A percentile compares a stretch with the other conserved stretches of the same genome.
phyloP scores from a whole-genome alignment of 2,329 filamentous ascomycete genomes.

The Nothopassalora personata region DNA sequence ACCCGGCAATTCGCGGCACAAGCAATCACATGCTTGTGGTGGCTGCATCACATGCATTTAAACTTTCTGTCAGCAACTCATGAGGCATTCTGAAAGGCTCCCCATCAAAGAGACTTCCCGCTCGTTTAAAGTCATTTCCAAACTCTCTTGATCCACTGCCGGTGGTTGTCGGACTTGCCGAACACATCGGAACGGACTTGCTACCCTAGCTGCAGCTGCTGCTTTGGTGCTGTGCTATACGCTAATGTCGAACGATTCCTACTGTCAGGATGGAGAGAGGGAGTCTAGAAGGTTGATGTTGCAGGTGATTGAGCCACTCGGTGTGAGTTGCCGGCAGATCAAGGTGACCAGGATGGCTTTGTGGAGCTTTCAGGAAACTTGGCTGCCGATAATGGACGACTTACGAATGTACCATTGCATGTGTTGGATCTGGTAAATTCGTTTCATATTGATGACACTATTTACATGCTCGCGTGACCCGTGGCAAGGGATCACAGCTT shows the following conservation, averaged over 20 bases:
- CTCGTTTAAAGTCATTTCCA: not conserved
- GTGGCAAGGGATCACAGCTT: not conserved
- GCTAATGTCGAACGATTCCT: no score
- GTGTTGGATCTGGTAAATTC: not conserved
- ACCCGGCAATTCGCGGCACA: not conserved
- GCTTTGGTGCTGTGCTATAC: not conserved
- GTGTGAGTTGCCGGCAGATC: no score
- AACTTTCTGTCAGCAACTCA: not conserved
- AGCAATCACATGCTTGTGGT: not conserved
- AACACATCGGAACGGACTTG: not conserved
- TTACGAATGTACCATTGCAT: not conserved
- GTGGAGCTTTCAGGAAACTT: no score
- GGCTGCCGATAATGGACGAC: not conserved
- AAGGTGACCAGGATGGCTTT: no score
- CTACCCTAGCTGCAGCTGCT: not conserved
- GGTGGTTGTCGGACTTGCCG: not conserved
- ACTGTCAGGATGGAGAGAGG: no score
- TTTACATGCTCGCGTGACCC: not conserved
- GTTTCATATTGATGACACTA: not conserved
- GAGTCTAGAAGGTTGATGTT: no score
- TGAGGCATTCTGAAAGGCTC: not conserved
- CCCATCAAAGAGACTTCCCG: not conserved
- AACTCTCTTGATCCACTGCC: not conserved
- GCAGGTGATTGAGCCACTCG: no score
- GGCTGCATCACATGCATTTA: not conserved